Conservation (phyloP, 139 green algal species). For the Penium margaritaceum region DNA sequence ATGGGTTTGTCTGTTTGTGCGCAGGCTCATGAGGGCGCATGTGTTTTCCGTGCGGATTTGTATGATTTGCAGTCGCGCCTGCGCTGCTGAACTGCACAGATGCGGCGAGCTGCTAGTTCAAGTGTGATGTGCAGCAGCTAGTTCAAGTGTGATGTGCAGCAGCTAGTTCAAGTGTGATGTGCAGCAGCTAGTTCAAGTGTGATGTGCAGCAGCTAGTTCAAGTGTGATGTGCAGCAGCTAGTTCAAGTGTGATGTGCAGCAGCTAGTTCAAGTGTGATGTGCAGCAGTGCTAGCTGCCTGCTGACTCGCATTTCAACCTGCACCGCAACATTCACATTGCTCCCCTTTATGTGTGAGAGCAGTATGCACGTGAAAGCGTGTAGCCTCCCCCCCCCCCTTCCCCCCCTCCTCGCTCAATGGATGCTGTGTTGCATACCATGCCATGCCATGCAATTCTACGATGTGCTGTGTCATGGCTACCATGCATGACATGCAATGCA, state of each 20-base stretch:
- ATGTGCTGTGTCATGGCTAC: neutral
- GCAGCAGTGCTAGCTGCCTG: too few species aligned
- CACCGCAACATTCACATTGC: too few species aligned
- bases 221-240: too few species aligned
- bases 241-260: too few species aligned
- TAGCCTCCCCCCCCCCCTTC: neutral
- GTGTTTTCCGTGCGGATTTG: neutral
- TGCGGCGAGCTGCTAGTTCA: neutral
- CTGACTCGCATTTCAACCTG: too few species aligned
- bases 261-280: too few species aligned
- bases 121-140: slow-evolving; percentile 4
- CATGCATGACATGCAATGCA: neutral
- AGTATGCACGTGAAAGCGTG: neutral
- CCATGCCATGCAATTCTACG: neutral
- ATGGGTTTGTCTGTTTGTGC: too few species aligned
- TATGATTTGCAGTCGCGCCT: neutral
- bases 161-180: too few species aligned
- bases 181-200: too few species aligned
- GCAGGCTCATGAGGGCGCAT: neutral
- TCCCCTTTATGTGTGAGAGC: neutral
- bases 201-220: too few species aligned
- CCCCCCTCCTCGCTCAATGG: too few species aligned
- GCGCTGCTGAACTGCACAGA: neutral
- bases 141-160: too few species aligned
- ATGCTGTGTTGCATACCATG: neutral